Base-by-base conservation (phyloP, 2,329 filamentous ascomycete species). In the Alternaria sp. region DNA sequence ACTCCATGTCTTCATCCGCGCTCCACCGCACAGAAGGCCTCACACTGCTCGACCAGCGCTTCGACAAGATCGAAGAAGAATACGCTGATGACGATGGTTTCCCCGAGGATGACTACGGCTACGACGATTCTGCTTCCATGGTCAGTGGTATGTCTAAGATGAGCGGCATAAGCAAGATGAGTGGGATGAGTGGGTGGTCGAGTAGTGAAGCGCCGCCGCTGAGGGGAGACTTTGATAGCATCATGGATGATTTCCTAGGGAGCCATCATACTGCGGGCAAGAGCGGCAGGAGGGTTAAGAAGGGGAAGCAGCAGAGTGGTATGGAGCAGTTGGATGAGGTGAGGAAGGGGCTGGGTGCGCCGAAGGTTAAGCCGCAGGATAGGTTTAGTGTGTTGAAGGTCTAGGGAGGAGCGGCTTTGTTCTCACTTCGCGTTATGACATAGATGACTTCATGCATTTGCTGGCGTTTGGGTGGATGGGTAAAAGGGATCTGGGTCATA, bases 291-390 rank as follows among this genome's bases (percentile, higher is more conserved):
- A 81, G 86, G 58, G 87, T 93, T 20, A 95, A 94, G 83, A 93
- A 94, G 81, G 90, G 90, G 18, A 92, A 91, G 76, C 89, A 91
- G 68, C 90, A 92, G 77, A 92, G 87, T 63, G 96, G 96, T 0
- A 85, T 97, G 68, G 90, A 92, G 80, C 93, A 98, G 83, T 84
- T 98, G 64, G 96, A 98, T 69, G 95, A 98, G 81, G 90, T 99
- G 55, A 86, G 96, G 57, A 87, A 87, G 67, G 92, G 89, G 7
- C 80, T 97, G 60, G 95, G 95, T 0, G 92, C 92, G 25, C 91
- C 94, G 28, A 88, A 89, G 64, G 79, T 63, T 2, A 55, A 55
- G 57, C 51, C 61, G 14, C 59, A 60, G 49, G 61, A 63, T 37
- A 58, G 49, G 11, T 63, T 60, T n/a, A 63, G 61, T 49, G 61